Base-by-base conservation (phyloP, 108 stramenopile genomes). In the Discostella stelligeroides region DNA sequence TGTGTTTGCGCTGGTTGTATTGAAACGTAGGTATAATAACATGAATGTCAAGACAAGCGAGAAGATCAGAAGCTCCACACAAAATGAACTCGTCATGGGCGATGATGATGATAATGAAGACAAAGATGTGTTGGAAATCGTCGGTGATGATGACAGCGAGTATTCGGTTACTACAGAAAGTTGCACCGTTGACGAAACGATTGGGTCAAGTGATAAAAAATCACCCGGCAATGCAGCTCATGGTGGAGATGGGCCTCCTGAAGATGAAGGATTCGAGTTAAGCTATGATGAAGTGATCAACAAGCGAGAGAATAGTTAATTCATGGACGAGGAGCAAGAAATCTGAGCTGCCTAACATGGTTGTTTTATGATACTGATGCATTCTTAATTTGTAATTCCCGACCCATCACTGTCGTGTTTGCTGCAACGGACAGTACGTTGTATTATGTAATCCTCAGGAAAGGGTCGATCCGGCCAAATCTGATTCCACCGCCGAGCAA, bases 401-500 rank as follows among this genome's bases (percentile, higher is more conserved):
- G 43, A 43, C 13, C 62, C 50, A 12, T 38, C 23, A 17, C 55
- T 53, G 6, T 66, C 18, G 8, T 58, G n/a, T 47, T 55, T 20
- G 34, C 34, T 28, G 6, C 54, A 72, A 0, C 55, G 67, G 8
- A 68, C 65, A 13, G 56, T 50, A 17, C 68, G 70, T 41, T 76
- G 63, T 18, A 72, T 76, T 37, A 81, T 20, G 53, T 76, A 81
- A 14, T 81, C 75, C 11, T 56, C 20, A 50, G 92, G 92, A 65
- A 91, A 91, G n/a, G 86, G 87, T 15, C 65, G 54, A 59, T 88
- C 75, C 9, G 92, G 92, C 92, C 92, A 94, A n/a, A 94, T 83
- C 67, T 94, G 90, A 30, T 87, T 84, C 92, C 92, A 94, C 71
- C 86, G 80, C 41, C 84, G 72, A 51, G 77, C 72, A 23, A 94